Base-by-base conservation (phyloP, 2,329 filamentous ascomycete genomes). In the Microthyrium microscopicum region DNA sequence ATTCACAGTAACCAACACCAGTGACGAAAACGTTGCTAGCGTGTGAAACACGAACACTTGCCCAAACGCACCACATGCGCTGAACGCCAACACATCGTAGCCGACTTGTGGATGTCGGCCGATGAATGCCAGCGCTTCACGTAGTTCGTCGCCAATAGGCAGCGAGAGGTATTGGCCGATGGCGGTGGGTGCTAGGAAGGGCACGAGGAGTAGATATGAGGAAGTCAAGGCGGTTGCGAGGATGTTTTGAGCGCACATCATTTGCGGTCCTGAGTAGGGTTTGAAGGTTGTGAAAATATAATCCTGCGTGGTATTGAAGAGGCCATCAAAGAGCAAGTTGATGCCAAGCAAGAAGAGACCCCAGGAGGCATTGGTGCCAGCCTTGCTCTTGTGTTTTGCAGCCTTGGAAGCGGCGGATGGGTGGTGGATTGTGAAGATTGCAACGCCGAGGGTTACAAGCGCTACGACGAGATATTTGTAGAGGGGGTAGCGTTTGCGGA, bases 21-120 rank as follows among this genome's bases (percentile, higher is more conserved):
- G 70, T 7, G 79, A 89, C 7, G 81, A 89, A 60, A 95, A 98
- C 31, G 80, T 82, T 11, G 84, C 78, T 5, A 98, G 69, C 0
- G 89, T 95, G 58, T 92, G 85, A 65, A 93, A 94, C 44, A 98
- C 95, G 49, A 98, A 98, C 9, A 98, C 74, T 57, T 98, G 89
- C 3, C 89, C 89, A 3, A 98, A 63, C 20, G 87, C 89, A 34
- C 89, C 89, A 49, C 83, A 95, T 4, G 75, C 72, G 2, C 83
- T 78, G 51, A 98, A 98, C 2, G 79, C 81, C 12, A 98, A 60
- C 3, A 95, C 83, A 48, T 95, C 84, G 54, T 74, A 75, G 60
- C 82, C 80, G 1, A 92, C 84, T 17, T 69, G 60, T 0, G 89
- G 89, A 54, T 98, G 73, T 11, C 75, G 65, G 18, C 63, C 65